Conservation (phyloP, 2,329 filamentous ascomycete species). For the Pseudogymnoascus sp. region DNA sequence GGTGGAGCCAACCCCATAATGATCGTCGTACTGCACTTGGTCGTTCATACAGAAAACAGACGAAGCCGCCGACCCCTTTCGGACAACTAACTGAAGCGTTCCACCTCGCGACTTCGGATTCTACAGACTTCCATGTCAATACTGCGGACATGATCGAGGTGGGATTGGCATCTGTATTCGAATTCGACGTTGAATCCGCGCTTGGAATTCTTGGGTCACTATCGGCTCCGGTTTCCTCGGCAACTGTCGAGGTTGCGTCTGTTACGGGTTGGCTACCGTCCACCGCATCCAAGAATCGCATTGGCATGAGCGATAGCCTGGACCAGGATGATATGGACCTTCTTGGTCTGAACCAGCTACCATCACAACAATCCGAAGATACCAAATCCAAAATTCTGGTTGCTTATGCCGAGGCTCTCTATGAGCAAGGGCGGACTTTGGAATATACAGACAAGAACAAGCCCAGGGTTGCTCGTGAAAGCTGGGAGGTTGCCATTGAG, state of each 20-base stretch:
- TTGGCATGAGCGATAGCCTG: conserved; percentile 52
- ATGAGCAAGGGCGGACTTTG: conserved; percentile 38
- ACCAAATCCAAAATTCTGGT: conserved; percentile 73
- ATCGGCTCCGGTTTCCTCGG: conserved; percentile 71
- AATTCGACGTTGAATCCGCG: conserved; percentile 70
- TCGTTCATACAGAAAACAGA: conserved; percentile 16
- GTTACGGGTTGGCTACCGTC: conserved; percentile 73
- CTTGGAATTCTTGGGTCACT: conserved; percentile 66
- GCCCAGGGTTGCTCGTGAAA: conserved; percentile 44
- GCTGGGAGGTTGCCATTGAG: conserved; percentile 84
- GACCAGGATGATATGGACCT: conserved; percentile 81
- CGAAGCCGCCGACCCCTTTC: conserved; percentile 27
- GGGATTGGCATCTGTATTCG: conserved; percentile 70
- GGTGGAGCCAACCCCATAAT: conserved; percentile 81
- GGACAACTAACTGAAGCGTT: conserved; percentile 58
- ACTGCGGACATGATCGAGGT: conserved; percentile 69
- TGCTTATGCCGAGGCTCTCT: conserved; percentile 62
- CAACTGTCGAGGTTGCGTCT: conserved; percentile 76
- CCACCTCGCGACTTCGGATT: conserved; percentile 51
- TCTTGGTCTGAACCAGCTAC: conserved; percentile 49
- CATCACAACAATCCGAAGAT: conserved; percentile 51
- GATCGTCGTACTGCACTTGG: conserved; percentile 26
- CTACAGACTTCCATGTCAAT: conserved; percentile 69
- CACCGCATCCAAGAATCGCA: conserved; percentile 42
- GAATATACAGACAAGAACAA: conserved; percentile 20